Conservation (phyloP, 2,329 filamentous ascomycete genomes). For the Epichloe amarillans region DNA sequence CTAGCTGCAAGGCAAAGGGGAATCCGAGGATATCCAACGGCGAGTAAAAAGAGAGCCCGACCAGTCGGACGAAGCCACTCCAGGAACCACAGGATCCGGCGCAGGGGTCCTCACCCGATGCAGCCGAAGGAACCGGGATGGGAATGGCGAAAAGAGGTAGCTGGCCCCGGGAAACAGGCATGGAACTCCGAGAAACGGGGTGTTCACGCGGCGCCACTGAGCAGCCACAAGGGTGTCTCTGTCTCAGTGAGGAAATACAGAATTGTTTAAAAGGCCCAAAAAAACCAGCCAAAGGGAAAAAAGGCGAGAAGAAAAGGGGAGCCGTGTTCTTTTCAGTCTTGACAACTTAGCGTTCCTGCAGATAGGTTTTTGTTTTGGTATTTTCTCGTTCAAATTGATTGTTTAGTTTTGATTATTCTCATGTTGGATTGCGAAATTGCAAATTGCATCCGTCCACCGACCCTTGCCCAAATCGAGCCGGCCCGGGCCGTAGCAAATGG, state of each 20-base stretch:
- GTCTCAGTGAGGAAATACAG: background rate
- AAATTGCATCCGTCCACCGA: background rate
- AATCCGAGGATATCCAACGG: background rate
- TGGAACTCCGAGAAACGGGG: background rate
- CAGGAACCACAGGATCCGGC: background rate
- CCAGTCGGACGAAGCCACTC: background rate
- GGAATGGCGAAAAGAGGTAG: background rate
- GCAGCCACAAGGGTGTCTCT: background rate
- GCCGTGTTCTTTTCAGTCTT: background rate
- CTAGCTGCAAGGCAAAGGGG: background rate
- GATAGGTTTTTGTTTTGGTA: background rate
- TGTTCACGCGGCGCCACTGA: background rate
- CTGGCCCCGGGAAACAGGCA: background rate
- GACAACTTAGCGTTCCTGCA: background rate
- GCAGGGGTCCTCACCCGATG: background rate
- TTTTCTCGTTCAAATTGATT: background rate
- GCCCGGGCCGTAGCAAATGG: too few relatives aligned
- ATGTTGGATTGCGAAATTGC: too few relatives aligned
- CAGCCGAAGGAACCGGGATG: background rate
- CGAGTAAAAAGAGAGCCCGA: background rate
- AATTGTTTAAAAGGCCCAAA: background rate
- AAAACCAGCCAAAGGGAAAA: background rate
- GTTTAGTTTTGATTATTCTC: too few relatives aligned
- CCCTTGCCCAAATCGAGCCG: background rate
- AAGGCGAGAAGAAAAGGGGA: background rate